phyloP scores from a whole-genome alignment of 2,329 filamentous ascomycete genomes.

The Niveomyces coronatus region DNA sequence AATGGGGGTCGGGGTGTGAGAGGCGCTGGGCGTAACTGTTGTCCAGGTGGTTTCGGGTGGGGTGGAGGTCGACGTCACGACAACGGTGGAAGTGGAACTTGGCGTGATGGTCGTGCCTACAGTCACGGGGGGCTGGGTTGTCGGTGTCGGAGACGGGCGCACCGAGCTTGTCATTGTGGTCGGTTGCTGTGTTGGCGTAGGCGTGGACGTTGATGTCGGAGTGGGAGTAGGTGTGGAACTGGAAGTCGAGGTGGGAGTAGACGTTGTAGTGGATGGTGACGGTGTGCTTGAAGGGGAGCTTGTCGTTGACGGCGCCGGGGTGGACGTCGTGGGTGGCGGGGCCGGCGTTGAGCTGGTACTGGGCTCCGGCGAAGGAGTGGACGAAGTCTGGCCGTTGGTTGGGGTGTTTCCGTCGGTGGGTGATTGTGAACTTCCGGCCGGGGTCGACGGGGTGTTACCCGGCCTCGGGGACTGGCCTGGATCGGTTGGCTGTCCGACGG shows the following conservation, averaged over 20 bases:
- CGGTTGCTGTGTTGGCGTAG: background rate
- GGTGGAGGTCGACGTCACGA: slow-evolving; percentile 20
- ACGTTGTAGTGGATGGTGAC: background rate
- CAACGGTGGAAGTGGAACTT: slow-evolving; percentile 15
- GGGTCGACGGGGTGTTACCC: background rate
- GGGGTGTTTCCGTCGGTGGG: background rate
- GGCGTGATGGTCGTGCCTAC: slow-evolving; percentile 4
- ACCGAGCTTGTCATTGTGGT: background rate
- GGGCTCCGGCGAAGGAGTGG: background rate
- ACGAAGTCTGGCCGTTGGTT: background rate
- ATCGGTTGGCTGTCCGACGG: background rate
- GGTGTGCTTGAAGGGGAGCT: background rate
- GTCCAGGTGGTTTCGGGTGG: slow-evolving; percentile 9
- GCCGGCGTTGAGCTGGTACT: background rate
- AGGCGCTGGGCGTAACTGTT: slow-evolving; percentile 19
- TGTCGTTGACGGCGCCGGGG: background rate
- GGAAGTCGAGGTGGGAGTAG: slow-evolving; percentile 8
- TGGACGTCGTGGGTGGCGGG: background rate
- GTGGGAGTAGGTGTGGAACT: slow-evolving; percentile 9
- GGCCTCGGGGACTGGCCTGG: background rate
- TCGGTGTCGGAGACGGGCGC: slow-evolving; percentile 6
- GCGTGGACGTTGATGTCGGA: background rate
- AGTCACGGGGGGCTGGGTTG: background rate
- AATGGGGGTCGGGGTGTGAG: slow-evolving; percentile 17
- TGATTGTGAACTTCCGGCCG: background rate